These are phyloP conservation scores for Coemansia sp. DNA, from an alignment of 192 early-diverging fungal species.

Conservation along the genomic window DNA sequence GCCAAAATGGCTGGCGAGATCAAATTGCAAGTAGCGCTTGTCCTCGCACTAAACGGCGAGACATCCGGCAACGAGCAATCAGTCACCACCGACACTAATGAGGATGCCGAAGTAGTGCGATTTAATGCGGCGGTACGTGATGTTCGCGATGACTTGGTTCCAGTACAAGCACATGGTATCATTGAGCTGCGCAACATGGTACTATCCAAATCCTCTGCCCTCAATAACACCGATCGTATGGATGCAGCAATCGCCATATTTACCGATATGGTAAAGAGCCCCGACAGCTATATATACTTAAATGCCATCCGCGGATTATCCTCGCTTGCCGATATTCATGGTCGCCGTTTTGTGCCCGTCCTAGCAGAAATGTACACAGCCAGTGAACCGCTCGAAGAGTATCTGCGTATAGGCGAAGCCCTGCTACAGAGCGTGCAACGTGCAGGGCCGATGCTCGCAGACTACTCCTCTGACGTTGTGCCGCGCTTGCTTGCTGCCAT, in stretches of 20 bases:
- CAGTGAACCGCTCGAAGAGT: conserved; percentile 61
- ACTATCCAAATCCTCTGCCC: conserved; percentile 62
- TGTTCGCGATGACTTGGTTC: conserved; percentile 73
- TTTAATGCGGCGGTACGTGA: conserved; percentile 79
- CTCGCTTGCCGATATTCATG: conserved; percentile 80
- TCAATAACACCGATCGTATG: conserved; percentile 58
- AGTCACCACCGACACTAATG: not conserved
- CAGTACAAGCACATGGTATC: conserved; percentile 87
- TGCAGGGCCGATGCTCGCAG: conserved; percentile 74
- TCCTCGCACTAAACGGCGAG: conserved; percentile 38
- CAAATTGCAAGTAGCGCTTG: conserved; percentile 27
- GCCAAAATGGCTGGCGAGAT: conserved; percentile 14
- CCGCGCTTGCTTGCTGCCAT: conserved; percentile 42
- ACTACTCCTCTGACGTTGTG: conserved; percentile 58
- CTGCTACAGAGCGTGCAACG: conserved; percentile 83
- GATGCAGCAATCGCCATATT: conserved; percentile 74
- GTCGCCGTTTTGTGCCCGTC: conserved; percentile 64
- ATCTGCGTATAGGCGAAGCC: conserved; percentile 84
- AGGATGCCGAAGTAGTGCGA: conserved; percentile 54
- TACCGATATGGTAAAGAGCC: conserved; percentile 71
- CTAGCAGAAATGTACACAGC: conserved; percentile 69
- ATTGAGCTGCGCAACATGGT: conserved; percentile 80
- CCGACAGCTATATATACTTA: conserved; percentile 91
- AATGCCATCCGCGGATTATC: conserved; percentile 88
- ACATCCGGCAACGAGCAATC: conserved; percentile 9